A percentile compares a stretch with the other conserved stretches of the same genome.
Evolutionary conservation across 192 early-diverging fungal species (phyloP).

Genomic region (Coemansia sp.): DNA sequence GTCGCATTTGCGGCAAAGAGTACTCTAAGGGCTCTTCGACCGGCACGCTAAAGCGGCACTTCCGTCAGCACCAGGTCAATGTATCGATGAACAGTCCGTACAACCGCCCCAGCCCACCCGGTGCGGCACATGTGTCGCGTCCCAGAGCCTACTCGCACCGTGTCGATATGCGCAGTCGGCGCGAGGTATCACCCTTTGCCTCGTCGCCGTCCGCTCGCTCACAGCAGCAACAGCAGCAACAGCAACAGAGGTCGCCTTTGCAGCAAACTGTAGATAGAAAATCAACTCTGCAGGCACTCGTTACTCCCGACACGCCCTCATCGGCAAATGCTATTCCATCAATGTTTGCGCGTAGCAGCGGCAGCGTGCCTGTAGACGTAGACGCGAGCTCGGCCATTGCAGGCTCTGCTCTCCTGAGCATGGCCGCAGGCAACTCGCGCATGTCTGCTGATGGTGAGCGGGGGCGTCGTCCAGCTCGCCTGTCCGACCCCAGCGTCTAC

Average conservation of each 20-base stretch:
- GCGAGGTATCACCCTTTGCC: constrained; percentile 40
- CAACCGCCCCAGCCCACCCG: constrained; percentile 27
- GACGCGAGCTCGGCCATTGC: constrained; percentile 47
- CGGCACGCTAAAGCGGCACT: constrained; percentile 52
- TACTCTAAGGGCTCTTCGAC: constrained; percentile 52
- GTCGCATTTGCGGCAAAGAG: constrained; percentile 47
- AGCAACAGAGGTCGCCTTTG: background rate
- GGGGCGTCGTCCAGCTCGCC: constrained; percentile 23
- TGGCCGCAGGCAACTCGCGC: constrained; percentile 38
- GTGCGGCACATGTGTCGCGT: constrained; percentile 13
- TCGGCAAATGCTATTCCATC: background rate
- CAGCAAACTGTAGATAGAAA: background rate
- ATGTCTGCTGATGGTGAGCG: constrained; percentile 17
- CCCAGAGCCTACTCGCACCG: constrained; percentile 49
- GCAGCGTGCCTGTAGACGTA: constrained; percentile 13
- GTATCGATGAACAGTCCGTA: constrained; percentile 15
- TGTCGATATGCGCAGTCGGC: constrained; percentile 23
- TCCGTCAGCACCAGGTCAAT: constrained; percentile 47
- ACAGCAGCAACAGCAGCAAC: background rate
- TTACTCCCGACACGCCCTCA: constrained; percentile 3
- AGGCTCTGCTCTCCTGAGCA: constrained; percentile 49
- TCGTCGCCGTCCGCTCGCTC: background rate
- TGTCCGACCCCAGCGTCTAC: constrained; percentile 44
- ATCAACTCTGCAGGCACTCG: background rate
- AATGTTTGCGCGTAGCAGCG: constrained; percentile 1